These are phyloP conservation scores for Arthroderma uncinatum DNA, from an alignment of 2,329 filamentous ascomycete genomes.

Conservation along the genomic window DNA sequence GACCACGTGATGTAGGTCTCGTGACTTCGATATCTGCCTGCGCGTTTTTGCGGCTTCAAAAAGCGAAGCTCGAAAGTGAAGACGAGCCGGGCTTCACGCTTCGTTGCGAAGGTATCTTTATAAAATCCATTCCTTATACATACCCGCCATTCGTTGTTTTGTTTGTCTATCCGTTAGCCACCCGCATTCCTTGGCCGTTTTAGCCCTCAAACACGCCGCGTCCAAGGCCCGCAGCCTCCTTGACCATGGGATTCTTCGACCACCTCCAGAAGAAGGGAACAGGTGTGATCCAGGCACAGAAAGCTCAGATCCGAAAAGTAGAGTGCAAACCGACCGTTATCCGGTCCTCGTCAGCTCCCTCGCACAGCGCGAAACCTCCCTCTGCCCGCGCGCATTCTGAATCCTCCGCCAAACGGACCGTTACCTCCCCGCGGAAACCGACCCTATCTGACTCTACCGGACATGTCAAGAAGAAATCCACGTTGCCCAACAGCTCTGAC, in stretches of 20 bases:
- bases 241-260: constrained; percentile 35
- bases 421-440: constrained; percentile 1
- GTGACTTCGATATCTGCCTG: neutral
- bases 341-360: constrained; percentile 22
- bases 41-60: neutral
- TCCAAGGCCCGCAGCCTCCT: neutral
- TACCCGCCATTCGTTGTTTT: neutral
- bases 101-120: neutral
- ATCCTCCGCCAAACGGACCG: neutral
- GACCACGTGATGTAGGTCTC: no score
- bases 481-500: neutral
- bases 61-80: no score
- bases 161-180: neutral
- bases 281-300: constrained; percentile 33
- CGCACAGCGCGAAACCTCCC: constrained; percentile 10
- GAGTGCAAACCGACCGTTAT: constrained; percentile 25
- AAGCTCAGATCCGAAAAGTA: constrained; percentile 34
- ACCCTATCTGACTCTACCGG: neutral
- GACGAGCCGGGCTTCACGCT: neutral
- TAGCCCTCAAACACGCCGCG: neutral
- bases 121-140: neutral
- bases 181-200: neutral
- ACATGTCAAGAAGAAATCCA: neutral
- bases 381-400: constrained; percentile 13
- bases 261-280: constrained; percentile 36